A percentile compares a stretch with the other conserved stretches of the same genome.
phyloP scores from a whole-genome alignment of 139 green algal genomes.

The Medakamo hakoo region DNA sequence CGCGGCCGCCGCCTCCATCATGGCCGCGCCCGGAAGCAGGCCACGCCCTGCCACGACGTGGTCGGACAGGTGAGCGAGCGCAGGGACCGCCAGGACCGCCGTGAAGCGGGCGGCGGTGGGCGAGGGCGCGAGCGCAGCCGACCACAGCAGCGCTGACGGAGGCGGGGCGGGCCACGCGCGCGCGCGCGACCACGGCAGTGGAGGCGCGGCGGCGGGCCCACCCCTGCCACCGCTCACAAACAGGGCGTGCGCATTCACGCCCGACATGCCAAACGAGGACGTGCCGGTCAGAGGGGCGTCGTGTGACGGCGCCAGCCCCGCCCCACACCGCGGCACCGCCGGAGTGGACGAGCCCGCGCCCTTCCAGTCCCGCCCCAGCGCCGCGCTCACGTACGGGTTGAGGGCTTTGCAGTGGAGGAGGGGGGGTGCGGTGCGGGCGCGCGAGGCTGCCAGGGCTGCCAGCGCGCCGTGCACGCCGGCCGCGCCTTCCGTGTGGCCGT shows the following conservation, averaged over 20 bases:
- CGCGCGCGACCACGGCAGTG: slow-evolving; percentile 3
- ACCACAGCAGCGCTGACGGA: slow-evolving; percentile 10
- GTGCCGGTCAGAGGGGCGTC: not conserved
- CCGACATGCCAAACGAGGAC: slow-evolving; percentile 24
- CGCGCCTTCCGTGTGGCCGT: slow-evolving; percentile 55
- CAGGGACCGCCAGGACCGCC: not conserved
- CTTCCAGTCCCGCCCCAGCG: slow-evolving; percentile 4
- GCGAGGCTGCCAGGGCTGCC: slow-evolving; percentile 12
- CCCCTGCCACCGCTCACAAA: not conserved
- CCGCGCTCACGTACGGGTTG: slow-evolving; percentile 37
- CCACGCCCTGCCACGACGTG: slow-evolving; percentile 37
- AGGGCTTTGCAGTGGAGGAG: slow-evolving; percentile 37
- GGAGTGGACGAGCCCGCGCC: not conserved
- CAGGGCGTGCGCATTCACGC: slow-evolving; percentile 10
- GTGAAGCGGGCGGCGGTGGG: not conserved
- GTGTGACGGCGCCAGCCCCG: not conserved
- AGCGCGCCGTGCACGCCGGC: slow-evolving; percentile 44
- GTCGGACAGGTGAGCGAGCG: slow-evolving; percentile 34
- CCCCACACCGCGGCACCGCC: not conserved
- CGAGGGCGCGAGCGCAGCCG: not conserved
- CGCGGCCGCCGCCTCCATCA: slow-evolving; percentile 34
- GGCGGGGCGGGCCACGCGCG: not conserved
- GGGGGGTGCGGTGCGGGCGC: slow-evolving; percentile 7
- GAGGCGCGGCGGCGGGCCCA: not conserved
- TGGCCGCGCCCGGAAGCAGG: slow-evolving; percentile 47